phyloP scores from a whole-genome alignment of 1,139 yeast species.

The Hansenula sp. region DNA sequence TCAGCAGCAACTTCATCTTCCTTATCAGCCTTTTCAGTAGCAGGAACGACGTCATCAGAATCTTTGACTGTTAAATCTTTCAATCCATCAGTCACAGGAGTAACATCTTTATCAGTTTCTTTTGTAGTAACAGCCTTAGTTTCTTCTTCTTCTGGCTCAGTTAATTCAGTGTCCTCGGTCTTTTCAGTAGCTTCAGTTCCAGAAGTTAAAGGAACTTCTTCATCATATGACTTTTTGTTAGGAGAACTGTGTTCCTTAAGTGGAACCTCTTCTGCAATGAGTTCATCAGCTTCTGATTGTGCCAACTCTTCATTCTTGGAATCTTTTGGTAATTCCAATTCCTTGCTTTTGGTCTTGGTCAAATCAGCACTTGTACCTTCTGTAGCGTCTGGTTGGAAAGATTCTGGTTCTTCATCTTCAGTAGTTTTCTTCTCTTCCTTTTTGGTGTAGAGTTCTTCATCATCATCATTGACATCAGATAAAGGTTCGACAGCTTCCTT shows the following conservation, averaged over 20 bases:
- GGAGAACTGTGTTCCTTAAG: slow-evolving; percentile 1
- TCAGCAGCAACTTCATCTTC: slow-evolving; percentile 1
- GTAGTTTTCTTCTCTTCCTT: background rate
- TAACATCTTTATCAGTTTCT: background rate
- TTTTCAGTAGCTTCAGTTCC: background rate
- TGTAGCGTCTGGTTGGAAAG: background rate
- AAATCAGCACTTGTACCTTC: background rate
- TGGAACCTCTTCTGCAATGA: slow-evolving; percentile 2
- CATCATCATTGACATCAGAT: slow-evolving; percentile 2
- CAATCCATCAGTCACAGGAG: too few species aligned
- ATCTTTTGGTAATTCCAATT: slow-evolving; percentile 9
- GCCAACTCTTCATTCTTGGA: slow-evolving; percentile 10
- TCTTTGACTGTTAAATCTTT: too few species aligned
- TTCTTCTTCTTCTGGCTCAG: background rate
- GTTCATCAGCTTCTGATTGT: slow-evolving; percentile 14
- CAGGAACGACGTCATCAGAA: too few species aligned
- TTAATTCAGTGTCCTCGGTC: background rate
- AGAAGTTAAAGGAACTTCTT: background rate
- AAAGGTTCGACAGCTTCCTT: slow-evolving; percentile 1
- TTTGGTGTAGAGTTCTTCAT: background rate
- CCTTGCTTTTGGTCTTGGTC: background rate
- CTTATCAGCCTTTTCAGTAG: background rate
- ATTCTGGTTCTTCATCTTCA: background rate
- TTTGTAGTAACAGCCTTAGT: background rate
- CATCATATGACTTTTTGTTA: background rate